phyloP scores from a whole-genome alignment of 148 eudicot species.

The Cornus suecica region DNA sequence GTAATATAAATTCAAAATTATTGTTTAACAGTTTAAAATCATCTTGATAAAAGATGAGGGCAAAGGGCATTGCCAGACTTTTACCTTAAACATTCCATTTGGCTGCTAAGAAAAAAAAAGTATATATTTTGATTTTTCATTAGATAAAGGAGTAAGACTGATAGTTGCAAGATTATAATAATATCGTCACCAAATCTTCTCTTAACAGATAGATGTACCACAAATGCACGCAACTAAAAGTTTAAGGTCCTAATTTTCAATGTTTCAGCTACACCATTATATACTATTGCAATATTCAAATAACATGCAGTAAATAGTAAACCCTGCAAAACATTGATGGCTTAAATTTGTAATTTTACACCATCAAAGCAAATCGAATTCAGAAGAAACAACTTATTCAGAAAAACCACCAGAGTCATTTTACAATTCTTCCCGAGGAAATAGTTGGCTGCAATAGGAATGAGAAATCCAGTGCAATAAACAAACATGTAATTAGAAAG shows the following conservation, averaged over 20 bases:
- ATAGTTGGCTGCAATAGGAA: neutral
- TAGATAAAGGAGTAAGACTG: neutral
- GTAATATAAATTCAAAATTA: neutral
- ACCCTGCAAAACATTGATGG: neutral
- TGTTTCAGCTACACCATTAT: neutral
- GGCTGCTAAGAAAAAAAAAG: neutral
- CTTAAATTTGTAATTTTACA: neutral
- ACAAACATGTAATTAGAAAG: neutral
- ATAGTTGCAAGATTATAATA: neutral
- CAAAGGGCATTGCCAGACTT: neutral
- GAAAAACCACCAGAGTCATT: too few species aligned
- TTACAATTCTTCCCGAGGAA: neutral
- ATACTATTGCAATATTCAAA: neutral
- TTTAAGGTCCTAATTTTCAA: neutral
- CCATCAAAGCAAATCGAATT: neutral
- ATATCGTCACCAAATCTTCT: neutral
- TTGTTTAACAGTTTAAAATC: neutral
- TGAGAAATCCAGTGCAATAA: neutral
- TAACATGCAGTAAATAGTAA: neutral
- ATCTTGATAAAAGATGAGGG: neutral
- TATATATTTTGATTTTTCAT: neutral
- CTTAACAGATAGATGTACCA: too few species aligned
- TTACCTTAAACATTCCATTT: neutral
- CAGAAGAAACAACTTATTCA: slow-evolving; percentile 1
- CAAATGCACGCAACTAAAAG: too few species aligned